Evolutionary conservation across 345 rosid genomes (phyloP), one percentile per base, ranked within the genome.

Genomic region (Populus tremula): DNA sequence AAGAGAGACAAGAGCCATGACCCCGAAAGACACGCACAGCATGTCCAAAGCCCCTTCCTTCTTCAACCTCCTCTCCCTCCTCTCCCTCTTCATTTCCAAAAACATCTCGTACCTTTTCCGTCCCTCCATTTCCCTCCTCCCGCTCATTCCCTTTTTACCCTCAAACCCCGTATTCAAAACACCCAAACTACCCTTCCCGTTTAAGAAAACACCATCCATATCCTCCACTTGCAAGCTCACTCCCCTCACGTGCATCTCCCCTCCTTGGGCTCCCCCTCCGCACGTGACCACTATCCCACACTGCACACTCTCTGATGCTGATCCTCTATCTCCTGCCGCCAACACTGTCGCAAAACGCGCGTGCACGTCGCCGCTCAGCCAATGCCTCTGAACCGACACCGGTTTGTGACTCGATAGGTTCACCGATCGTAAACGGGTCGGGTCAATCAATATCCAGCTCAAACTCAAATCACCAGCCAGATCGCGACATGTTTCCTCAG

Each of bases 371-470:
- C 96, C 91, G 85, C 82, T 91, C 70, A 91, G 81, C 97, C 98
- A 91, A 82, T 90, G 95, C 23, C 88, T 78, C 36, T 87, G 84
- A 25, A 92, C 91, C n/a, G 78, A 77, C 64, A 94, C 96, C n/a
- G 96, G 85, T 53, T 67, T 84, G 56, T 85, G 79, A 82, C 93
- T 90, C 29, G 98, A 92, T 0, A 94, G 59, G 80, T 94, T 85
- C 87, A 86, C 80, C 67, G 92, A 91, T 27, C 88, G 88, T 76
- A 78, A 65, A 7, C 91, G 84, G 25, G 67, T 67, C 3, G 90
- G 89, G 74, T 91, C 97, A 53, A 90, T 78, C 79, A 91, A 62
- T 67, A 94, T 84, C 98, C 98, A 94, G 80, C 91, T 94, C 78
- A 94, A 59, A 35, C 86, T 85, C 67, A 94, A 43, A 16, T 85